phyloP scores from a whole-genome alignment of 2,329 filamentous ascomycete genomes.

The Bipolaris gigantea region DNA sequence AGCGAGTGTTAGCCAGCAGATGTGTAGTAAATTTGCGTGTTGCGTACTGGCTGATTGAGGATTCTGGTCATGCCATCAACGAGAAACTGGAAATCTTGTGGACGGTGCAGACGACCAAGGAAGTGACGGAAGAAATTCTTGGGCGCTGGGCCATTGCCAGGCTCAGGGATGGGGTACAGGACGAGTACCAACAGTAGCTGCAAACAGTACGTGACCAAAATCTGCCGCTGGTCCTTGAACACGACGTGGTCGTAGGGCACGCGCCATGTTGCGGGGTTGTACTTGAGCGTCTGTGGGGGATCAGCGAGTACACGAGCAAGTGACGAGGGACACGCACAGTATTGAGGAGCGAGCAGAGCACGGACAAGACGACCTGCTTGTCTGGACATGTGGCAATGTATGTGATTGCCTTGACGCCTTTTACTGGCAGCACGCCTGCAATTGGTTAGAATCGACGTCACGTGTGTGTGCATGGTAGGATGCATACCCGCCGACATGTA shows the following conservation, averaged over 20 bases:
- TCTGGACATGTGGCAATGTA: constrained; percentile 86
- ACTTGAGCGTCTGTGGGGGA: constrained; percentile 76
- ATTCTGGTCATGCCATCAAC: constrained; percentile 93
- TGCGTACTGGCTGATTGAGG: constrained; percentile 74
- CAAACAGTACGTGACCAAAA: constrained; percentile 86
- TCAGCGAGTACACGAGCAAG: constrained; percentile 16
- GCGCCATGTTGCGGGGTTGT: constrained; percentile 91
- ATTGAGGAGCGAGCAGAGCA: constrained; percentile 90
- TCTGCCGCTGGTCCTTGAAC: constrained; percentile 87
- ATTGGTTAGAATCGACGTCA: not conserved
- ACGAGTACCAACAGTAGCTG: constrained; percentile 86
- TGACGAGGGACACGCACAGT: constrained; percentile 64
- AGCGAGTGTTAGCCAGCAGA: constrained; percentile 24
- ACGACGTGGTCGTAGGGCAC: constrained; percentile 92
- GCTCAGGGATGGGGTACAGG: constrained; percentile 85
- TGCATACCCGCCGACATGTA: constrained; percentile 74
- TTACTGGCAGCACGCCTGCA: constrained; percentile 66
- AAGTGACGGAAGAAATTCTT: constrained; percentile 97
- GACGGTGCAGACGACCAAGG: constrained; percentile 82
- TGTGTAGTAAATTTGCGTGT: too few relatives aligned
- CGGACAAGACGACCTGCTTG: constrained; percentile 86
- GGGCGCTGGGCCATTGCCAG: constrained; percentile 62
- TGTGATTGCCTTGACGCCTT: constrained; percentile 80
- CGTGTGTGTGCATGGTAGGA: not conserved
- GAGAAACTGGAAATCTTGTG: constrained; percentile 96